Conservation (phyloP, 306 rosid genomes). For the Mimosa pudica region DNA sequence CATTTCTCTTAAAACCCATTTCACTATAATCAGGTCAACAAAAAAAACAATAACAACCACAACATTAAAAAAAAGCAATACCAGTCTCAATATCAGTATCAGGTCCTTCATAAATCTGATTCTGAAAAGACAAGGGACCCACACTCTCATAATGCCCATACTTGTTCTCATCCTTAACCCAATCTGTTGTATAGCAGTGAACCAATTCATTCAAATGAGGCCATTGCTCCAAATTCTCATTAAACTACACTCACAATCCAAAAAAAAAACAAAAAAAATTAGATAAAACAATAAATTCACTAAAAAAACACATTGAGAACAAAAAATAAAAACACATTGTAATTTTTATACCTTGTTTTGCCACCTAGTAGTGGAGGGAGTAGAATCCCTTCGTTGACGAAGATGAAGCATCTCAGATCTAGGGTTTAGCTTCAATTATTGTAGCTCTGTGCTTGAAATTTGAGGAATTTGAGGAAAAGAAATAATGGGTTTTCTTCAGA, state of each 20-base stretch:
- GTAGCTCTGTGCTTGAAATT: slow-evolving; percentile 1
- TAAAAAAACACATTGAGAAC: slow-evolving; percentile 3
- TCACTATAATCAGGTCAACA: not conserved
- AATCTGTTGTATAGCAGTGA: slow-evolving; percentile 94
- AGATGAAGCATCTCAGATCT: slow-evolving; percentile 95
- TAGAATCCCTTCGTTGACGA: slow-evolving; percentile 90
- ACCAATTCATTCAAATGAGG: slow-evolving; percentile 94
- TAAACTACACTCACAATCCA: slow-evolving; percentile 53
- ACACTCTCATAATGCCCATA: slow-evolving; percentile 86
- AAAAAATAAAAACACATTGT: slow-evolving; percentile 27
- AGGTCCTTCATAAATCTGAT: slow-evolving; percentile 96
- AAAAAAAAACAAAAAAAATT: too few species aligned
- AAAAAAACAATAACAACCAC: not conserved
- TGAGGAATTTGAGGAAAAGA: slow-evolving; percentile 18
- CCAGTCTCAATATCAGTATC: slow-evolving; percentile 98
- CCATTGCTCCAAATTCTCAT: slow-evolving; percentile 98
- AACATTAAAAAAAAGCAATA: slow-evolving; percentile 30
- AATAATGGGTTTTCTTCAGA: not conserved
- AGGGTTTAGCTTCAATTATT: slow-evolving; percentile 51
- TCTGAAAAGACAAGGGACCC: slow-evolving; percentile 65
- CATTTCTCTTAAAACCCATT: not conserved
- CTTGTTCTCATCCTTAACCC: slow-evolving; percentile 96
- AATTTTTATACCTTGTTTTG: slow-evolving; percentile 89
- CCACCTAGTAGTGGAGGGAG: slow-evolving; percentile 87
- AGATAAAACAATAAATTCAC: not conserved